A percentile compares a stretch with the other conserved stretches of the same genome.
Evolutionary conservation across 345 rosid species (phyloP).

Genomic region (Jatropha curcas): DNA sequence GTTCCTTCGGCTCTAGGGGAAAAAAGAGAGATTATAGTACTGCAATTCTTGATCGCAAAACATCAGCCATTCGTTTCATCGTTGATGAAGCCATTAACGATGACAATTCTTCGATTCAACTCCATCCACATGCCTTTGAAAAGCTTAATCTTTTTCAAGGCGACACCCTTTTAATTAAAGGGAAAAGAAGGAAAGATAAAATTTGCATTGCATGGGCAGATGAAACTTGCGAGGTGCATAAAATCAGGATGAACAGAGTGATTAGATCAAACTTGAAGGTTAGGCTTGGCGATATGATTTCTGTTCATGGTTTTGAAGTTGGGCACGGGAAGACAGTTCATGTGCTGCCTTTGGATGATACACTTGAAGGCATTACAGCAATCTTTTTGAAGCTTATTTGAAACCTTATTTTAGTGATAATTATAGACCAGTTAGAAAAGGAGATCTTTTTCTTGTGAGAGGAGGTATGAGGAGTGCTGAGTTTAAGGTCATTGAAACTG

Average conservation of each 20-base stretch:
- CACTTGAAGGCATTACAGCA: slow-evolving; percentile 7
- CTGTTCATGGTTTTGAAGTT: background rate
- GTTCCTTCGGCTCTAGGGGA: too few species aligned
- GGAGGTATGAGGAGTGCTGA: slow-evolving; percentile 22
- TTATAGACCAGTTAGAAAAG: slow-evolving; percentile 17
- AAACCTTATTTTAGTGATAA: slow-evolving; percentile 12
- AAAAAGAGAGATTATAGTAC: too few species aligned
- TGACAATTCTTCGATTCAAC: too few species aligned
- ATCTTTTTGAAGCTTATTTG: slow-evolving; percentile 12
- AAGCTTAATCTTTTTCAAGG: too few species aligned
- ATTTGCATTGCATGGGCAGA: slow-evolving; percentile 87
- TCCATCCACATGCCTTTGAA: too few species aligned
- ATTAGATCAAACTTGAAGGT: slow-evolving; percentile 89
- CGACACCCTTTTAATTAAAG: slow-evolving; percentile 37
- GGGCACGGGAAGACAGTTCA: background rate
- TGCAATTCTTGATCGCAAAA: too few species aligned
- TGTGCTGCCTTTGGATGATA: slow-evolving; percentile 6
- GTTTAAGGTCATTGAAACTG: slow-evolving; percentile 16
- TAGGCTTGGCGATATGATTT: slow-evolving; percentile 51
- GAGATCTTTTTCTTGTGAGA: slow-evolving; percentile 15
- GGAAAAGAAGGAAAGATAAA: slow-evolving; percentile 84
- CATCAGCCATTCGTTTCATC: too few species aligned
- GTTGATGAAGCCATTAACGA: too few species aligned
- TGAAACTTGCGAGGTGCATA: slow-evolving; percentile 80
- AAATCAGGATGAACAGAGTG: slow-evolving; percentile 86